These are phyloP conservation scores for Penicillium mononematosum DNA, from an alignment of 495 filamentous ascomycete genomes.

Conservation along the genomic window DNA sequence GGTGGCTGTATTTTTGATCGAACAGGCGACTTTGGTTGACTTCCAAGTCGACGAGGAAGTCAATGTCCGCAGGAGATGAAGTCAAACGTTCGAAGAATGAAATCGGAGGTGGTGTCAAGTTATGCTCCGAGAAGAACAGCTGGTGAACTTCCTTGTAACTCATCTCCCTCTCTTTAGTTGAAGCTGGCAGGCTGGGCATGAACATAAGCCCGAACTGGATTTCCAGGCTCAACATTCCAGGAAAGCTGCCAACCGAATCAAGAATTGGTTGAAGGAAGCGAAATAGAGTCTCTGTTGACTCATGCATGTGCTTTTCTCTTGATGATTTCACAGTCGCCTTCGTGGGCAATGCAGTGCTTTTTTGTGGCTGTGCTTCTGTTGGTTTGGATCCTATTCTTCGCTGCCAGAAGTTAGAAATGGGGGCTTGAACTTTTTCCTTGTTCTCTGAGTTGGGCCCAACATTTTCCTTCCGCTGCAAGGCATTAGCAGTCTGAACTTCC, in stretches of 20 bases:
- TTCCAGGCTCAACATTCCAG: conserved; percentile 35
- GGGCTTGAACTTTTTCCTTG: background rate
- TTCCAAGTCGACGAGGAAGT: conserved; percentile 38
- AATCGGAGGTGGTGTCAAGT: background rate
- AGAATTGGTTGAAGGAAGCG: conserved; percentile 23
- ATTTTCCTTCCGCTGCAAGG: background rate
- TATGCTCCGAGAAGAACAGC: background rate
- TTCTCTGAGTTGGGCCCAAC: background rate
- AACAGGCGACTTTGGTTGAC: conserved; percentile 32
- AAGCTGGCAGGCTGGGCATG: conserved; percentile 18
- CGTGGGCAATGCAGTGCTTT: background rate
- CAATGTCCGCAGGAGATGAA: conserved; percentile 35
- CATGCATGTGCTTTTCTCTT: conserved; percentile 1
- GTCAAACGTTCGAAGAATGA: conserved; percentile 36
- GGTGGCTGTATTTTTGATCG: conserved; percentile 22
- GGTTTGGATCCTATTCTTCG: background rate
- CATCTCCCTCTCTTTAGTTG: conserved; percentile 19
- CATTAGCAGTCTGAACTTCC: background rate
- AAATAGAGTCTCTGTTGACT: conserved; percentile 22
- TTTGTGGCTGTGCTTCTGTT: background rate
- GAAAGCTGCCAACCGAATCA: conserved; percentile 29
- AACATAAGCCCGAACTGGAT: conserved; percentile 40
- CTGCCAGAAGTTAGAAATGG: background rate
- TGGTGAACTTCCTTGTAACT: conserved; percentile 3
- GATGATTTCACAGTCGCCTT: background rate